phyloP scores from a whole-genome alignment of 129 eudicot species.

The Saussurea involucrata region DNA sequence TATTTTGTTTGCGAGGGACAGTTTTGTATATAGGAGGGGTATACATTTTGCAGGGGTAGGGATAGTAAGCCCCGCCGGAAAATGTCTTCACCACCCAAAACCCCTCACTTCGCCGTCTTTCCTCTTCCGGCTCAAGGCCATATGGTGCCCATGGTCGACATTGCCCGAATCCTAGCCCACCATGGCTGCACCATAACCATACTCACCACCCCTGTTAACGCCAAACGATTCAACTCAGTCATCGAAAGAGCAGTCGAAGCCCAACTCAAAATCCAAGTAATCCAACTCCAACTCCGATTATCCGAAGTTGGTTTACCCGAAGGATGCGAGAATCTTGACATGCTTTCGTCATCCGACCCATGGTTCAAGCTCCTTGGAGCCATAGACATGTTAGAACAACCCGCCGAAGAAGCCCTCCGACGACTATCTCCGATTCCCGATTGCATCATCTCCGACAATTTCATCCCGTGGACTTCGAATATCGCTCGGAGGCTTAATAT shows the following conservation, averaged over 20 bases:
- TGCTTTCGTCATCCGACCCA: slow-evolving; percentile 22
- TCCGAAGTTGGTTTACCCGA: slow-evolving; percentile 42
- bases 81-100: background rate
- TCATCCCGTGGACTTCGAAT: slow-evolving; percentile 31
- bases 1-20: too few relatives aligned
- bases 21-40: too few relatives aligned
- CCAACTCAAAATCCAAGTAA: slow-evolving; percentile 25
- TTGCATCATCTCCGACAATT: slow-evolving; percentile 33
- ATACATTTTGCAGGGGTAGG: too few relatives aligned
- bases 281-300: slow-evolving; percentile 27
- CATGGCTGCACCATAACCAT: slow-evolving; percentile 38
- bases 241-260: slow-evolving; percentile 23
- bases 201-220: slow-evolving; percentile 40
- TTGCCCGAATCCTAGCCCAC: slow-evolving; percentile 38
- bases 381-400: slow-evolving; percentile 22
- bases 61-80: background rate
- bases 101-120: slow-evolving; percentile 44
- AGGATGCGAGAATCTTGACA: slow-evolving; percentile 49
- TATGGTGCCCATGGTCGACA: slow-evolving; percentile 50
- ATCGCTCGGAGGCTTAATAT: slow-evolving; percentile 20
- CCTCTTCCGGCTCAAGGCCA: slow-evolving; percentile 65
- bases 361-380: slow-evolving; percentile 25
- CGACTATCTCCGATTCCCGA: slow-evolving; percentile 28
- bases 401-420: slow-evolving; percentile 13
- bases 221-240: slow-evolving; percentile 25